These are phyloP conservation scores for Coprinopsis sp. DNA, from an alignment of 768 basidiomycete genomes.

Conservation along the genomic window DNA sequence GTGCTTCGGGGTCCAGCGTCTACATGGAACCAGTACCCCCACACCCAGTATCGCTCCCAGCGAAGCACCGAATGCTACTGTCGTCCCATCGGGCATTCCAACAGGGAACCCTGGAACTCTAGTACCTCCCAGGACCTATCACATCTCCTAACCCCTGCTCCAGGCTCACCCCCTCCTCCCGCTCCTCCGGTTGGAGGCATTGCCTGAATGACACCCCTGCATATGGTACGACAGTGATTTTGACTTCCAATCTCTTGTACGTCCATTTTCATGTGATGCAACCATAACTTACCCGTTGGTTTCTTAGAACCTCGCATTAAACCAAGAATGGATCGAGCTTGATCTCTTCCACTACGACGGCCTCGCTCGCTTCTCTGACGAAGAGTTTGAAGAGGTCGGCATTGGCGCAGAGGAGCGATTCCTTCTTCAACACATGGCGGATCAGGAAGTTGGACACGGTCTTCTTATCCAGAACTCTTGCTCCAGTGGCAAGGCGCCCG, in stretches of 20 bases:
- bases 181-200: constrained; percentile 43
- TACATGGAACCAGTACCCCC: too few species aligned
- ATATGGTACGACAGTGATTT: constrained; percentile 22
- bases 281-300: not conserved
- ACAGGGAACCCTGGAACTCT: too few species aligned
- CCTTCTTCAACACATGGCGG: constrained; percentile 58
- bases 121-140: too few species aligned
- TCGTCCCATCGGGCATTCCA: too few species aligned
- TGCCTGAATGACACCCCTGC: constrained; percentile 33
- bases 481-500: constrained; percentile 41
- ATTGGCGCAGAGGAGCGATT: constrained; percentile 48
- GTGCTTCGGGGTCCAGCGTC: too few species aligned
- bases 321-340: constrained; percentile 61
- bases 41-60: too few species aligned
- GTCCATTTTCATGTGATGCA: constrained; percentile 2
- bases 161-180: constrained; percentile 37
- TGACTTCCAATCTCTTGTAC: constrained; percentile 22
- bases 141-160: too few species aligned
- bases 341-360: constrained; percentile 58
- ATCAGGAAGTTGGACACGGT: constrained; percentile 63
- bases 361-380: constrained; percentile 45
- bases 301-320: constrained; percentile 46
- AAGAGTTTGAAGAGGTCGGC: constrained; percentile 54
- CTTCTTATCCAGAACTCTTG: constrained; percentile 47
- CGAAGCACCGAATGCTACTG: too few species aligned